These are phyloP conservation scores for Penicillium olsonii DNA, from an alignment of 2,329 filamentous ascomycete genomes.

Conservation along the genomic window DNA sequence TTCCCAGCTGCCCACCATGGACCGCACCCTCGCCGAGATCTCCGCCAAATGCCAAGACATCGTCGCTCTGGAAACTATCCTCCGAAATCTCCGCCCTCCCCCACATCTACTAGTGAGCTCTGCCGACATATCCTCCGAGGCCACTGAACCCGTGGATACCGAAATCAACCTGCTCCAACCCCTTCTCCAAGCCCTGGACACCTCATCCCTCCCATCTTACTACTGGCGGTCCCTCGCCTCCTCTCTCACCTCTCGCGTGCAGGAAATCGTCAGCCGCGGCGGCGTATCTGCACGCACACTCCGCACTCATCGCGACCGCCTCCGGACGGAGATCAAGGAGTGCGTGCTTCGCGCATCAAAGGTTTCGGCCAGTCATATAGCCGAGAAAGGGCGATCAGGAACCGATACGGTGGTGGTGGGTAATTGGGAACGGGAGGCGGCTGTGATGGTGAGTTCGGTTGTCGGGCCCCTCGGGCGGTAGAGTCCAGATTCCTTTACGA, in stretches of 20 bases:
- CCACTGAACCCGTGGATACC: constrained; percentile 6
- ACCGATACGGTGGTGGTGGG: constrained; percentile 50
- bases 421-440: constrained; percentile 85
- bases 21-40: constrained; percentile 78
- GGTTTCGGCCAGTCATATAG: constrained; percentile 59
- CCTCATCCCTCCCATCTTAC: constrained; percentile 80
- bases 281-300: constrained; percentile 82
- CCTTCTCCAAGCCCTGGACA: constrained; percentile 78
- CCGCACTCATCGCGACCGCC: constrained; percentile 69
- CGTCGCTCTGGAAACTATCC: constrained; percentile 78
- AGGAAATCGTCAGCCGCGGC: constrained; percentile 80
- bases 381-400: constrained; percentile 45
- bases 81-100: constrained; percentile 68
- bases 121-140: constrained; percentile 17
- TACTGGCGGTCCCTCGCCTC: constrained; percentile 91
- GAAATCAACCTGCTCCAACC: constrained; percentile 66
- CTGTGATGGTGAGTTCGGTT: constrained; percentile 90
- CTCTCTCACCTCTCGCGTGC: constrained; percentile 72
- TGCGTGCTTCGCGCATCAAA: constrained; percentile 79
- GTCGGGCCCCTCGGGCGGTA: constrained; percentile 54
- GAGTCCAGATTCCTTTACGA: too few relatives aligned
- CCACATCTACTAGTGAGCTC: constrained; percentile 63
- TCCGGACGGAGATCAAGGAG: constrained; percentile 76
- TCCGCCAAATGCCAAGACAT: constrained; percentile 86
- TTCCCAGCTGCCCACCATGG: constrained; percentile 76